Evolutionary conservation across 805 yeast genomes (phyloP), one percentile per base, ranked within the genome.

Genomic region (Saturnispora ahearnii): DNA sequence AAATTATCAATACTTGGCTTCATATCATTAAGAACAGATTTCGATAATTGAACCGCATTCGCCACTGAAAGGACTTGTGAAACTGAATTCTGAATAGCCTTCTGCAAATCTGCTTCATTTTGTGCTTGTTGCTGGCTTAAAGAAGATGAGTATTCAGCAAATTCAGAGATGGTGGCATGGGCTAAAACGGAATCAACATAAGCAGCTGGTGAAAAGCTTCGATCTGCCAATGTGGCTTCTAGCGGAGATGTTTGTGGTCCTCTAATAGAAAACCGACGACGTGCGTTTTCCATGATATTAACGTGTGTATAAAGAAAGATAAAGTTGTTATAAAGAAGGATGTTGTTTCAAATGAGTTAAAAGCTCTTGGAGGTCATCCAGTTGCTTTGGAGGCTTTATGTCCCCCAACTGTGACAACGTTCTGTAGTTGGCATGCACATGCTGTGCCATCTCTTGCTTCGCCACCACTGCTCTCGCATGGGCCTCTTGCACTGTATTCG

Each of bases 1-100:
- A 90, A 65, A 30, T 80, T 84, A 49, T 70, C 73, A 15, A 88
- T 76, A 22, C 78, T 72, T 9, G 71, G 68, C 50, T 93, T 77
- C 53, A 90, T 69, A 45, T 68, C 72, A 52, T 81, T 55, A 89
- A 66, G 55, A 82, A 88, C 7, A 73, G 70, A 36, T 49, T 82
- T 82, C 0, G 95, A 81, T n/a, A 71, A 69, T 34, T 73, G 70
- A 32, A 89, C 68, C 51, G 84, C 84, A 29, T 73, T 72, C 40
- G 82, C 76, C 11, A 85, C 77, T 42, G 74, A 75, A 46, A 81
- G 62, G 31, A 83, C 78, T 55, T 78, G 79, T 55, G 74, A 76
- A 57, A 78, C 84, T 37, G 86, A 84, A 60, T 76, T 77, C 56
- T 79, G 74, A 29, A 85, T 76, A 47, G 76, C 76, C 30, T 64